Percentiles rank a stretch among this genome's conserved stretches.
phyloP scores from a whole-genome alignment of 2,329 filamentous ascomycete genomes.

The Colletotrichum eleusines region DNA sequence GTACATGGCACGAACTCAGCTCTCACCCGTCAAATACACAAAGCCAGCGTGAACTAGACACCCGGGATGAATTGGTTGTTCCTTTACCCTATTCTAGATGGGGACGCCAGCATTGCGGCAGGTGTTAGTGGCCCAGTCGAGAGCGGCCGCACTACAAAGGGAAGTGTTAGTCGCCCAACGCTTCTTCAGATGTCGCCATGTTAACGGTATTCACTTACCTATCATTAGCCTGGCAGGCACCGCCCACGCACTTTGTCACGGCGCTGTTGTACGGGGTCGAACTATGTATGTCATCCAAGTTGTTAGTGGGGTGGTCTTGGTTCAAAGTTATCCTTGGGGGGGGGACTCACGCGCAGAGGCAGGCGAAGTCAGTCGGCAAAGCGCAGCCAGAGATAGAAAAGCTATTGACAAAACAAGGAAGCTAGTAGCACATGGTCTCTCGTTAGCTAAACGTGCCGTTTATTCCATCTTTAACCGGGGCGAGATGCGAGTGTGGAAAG shows the following conservation, averaged over 20 bases:
- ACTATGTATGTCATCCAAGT: constrained; percentile 6
- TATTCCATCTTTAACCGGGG: neutral
- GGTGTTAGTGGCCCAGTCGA: constrained; percentile 25
- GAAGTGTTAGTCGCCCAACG: neutral
- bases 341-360: constrained; percentile 39
- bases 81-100: neutral
- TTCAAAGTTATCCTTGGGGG: neutral
- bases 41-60: neutral
- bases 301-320: neutral
- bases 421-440: neutral
- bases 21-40: neutral
- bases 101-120: constrained; percentile 32
- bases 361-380: constrained; percentile 39
- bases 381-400: constrained; percentile 34
- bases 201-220: constrained; percentile 7
- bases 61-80: no score
- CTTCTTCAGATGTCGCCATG: neutral
- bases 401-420: constrained; percentile 38
- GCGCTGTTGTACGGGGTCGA: constrained; percentile 30
- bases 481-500: neutral
- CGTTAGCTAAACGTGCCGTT: neutral
- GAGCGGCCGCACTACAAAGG: constrained; percentile 12
- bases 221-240: constrained; percentile 19
- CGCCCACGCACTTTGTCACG: constrained; percentile 28
- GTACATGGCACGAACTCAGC: neutral